Base-by-base conservation (phyloP, 2,329 filamentous ascomycete genomes). In the Cercospora canescens region DNA sequence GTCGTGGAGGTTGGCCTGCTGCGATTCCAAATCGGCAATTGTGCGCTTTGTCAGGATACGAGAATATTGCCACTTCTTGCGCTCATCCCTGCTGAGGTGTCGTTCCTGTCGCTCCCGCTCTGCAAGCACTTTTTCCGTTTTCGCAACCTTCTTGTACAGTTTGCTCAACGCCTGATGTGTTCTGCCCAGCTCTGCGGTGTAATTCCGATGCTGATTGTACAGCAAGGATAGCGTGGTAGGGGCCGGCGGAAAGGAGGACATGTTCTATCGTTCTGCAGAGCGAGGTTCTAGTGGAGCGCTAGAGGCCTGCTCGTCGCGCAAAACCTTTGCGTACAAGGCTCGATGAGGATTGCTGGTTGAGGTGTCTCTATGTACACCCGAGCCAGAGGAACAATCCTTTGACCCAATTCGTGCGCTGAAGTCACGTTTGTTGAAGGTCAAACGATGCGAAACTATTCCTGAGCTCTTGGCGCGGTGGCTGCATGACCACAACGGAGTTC, bases 21-120 rank as follows among this genome's bases (percentile, higher is more conserved):
- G 61, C 24, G 39, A 30, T 62, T 76, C 74, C 52, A 72, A 45
- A 9, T 70, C 67, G 18, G 56, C 60, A 21, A 75, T 69, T 6
- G 62, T 66, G 18, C 65, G 60, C 55, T 70, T 72, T 12, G 73
- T 66, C 37, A 73, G 50, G 24, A 68, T 62, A 12, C 71, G 69
- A 37, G 69, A 64, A 66, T 73, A 75, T 59, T 75, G 72, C 59
- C 72, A 64, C 55, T 72, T 74, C 67, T 76, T 76, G 65, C 72
- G 72, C 56, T 72, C 69, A 41, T 69, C 69, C 45, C 75, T 67
- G 3, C 68, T 69, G 24, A 75, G 67, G 21, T 66, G 55, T 57
- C 67, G 59, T 39, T 70, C 68, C 52, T 73, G 54, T 35, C 71
- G 66, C 48, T 71, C 54, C 16, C 60, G 60, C 37, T 65, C 67